Evolutionary conservation across 352 stramenopile species (phyloP).

Genomic region (Poterioochromonas sp.): DNA sequence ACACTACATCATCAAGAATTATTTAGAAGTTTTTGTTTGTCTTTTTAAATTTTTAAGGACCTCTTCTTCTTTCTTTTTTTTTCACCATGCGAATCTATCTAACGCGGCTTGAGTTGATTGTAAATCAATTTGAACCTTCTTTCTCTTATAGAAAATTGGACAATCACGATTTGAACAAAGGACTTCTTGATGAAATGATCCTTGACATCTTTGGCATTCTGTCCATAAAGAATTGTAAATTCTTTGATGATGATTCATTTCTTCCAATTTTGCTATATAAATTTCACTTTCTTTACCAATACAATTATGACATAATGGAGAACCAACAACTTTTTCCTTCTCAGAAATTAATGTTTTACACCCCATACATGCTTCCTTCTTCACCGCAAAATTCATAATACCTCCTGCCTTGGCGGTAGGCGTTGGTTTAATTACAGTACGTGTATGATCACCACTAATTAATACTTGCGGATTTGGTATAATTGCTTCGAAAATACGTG

Average conservation of each 20-base stretch:
- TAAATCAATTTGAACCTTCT: conserved; percentile 98
- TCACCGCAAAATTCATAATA: conserved; percentile 98
- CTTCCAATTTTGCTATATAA: conserved; percentile 83
- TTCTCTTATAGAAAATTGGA: conserved; percentile 98
- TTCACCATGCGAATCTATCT: conserved; percentile 70
- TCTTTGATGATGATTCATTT: conserved; percentile 55
- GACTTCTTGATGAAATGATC: conserved; percentile 86
- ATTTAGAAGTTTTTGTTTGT: no score
- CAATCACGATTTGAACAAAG: conserved; percentile 94
- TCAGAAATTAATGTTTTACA: conserved; percentile 84
- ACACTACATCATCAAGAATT: no score
- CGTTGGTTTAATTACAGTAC: conserved; percentile 90
- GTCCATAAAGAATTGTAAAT: conserved; percentile 92
- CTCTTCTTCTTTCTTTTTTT: no score
- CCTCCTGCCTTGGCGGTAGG: conserved; percentile 86
- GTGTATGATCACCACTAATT: conserved; percentile 91
- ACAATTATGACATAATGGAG: conserved; percentile 83
- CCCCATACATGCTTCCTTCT: conserved; percentile 91
- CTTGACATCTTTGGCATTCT: conserved; percentile 95
- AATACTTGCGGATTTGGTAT: conserved; percentile 75
- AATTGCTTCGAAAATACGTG: conserved; percentile 96
- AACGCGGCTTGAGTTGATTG: conserved; percentile 79
- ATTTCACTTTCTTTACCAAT: conserved; percentile 79
- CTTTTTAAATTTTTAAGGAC: no score
- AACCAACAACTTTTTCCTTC: conserved; percentile 61